Evolutionary conservation across 1,284 basidiomycete species (phyloP).

Genomic region (Cutaneotrichosporon sp.): DNA sequence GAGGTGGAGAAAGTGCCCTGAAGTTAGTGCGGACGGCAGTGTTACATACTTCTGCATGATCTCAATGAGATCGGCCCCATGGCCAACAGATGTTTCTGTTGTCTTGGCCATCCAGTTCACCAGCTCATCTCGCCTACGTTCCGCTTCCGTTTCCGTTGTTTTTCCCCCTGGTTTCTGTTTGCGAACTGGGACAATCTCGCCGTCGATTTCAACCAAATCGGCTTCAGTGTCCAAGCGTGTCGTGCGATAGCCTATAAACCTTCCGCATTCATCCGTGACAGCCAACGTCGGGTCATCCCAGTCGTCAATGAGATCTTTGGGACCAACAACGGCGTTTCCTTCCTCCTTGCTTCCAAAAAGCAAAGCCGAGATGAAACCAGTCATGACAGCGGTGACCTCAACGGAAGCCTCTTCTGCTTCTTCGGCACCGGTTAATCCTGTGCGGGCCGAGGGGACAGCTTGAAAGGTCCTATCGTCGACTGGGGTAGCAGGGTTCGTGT

Average conservation of each 20-base stretch:
- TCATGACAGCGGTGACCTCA: constrained; percentile 45
- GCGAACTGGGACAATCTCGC: background rate
- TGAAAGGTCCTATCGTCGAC: background rate
- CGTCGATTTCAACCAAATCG: background rate
- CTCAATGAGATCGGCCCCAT: constrained; percentile 47
- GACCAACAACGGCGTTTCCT: constrained; percentile 32
- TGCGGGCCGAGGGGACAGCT: background rate
- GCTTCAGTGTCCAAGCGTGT: background rate
- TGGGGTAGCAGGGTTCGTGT: background rate
- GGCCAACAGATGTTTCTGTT: constrained; percentile 45
- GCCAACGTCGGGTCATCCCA: constrained; percentile 1
- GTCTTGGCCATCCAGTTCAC: constrained; percentile 47
- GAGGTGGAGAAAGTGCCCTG: constrained; percentile 47
- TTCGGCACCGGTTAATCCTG: constrained; percentile 46
- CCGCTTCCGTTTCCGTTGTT: constrained; percentile 38
- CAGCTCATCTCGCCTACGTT: constrained; percentile 48
- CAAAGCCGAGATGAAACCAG: constrained; percentile 43
- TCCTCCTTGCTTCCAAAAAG: constrained; percentile 34
- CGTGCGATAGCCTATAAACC: background rate
- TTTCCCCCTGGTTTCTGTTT: constrained; percentile 7
- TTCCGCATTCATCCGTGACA: constrained; percentile 6
- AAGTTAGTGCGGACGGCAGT: constrained; percentile 29
- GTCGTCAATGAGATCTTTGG: constrained; percentile 3
- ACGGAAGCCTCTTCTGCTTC: constrained; percentile 51
- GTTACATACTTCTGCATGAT: constrained; percentile 45